These are phyloP conservation scores for Saururus chinensis DNA, from an alignment of 164 flowering plant genomes.

Conservation along the genomic window DNA sequence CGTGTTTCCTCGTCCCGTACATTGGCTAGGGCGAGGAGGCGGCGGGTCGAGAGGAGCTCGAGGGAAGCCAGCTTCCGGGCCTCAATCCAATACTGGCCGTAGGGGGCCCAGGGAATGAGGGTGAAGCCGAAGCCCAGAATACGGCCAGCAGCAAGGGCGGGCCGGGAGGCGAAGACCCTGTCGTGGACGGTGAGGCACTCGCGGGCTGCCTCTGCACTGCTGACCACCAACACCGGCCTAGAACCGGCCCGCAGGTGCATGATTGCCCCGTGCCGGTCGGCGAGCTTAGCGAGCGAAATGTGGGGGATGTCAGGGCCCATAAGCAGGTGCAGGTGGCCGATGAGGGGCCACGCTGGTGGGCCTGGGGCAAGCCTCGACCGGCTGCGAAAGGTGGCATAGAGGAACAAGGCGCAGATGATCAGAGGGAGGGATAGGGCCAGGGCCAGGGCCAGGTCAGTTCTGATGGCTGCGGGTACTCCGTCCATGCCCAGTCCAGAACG, in stretches of 20 bases:
- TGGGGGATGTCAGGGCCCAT: not conserved
- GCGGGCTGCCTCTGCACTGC: not conserved
- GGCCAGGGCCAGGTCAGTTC: too few relatives aligned
- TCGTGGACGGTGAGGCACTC: slow-evolving; percentile 4
- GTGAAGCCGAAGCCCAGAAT: not conserved
- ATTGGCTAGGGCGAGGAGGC: not conserved
- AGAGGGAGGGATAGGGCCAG: too few relatives aligned
- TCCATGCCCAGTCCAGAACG: too few relatives aligned
- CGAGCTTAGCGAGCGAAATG: not conserved
- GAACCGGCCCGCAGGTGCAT: not conserved
- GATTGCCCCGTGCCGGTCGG: slow-evolving; percentile 1
- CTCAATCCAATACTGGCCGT: slow-evolving; percentile 2
- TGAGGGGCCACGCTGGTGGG: not conserved
- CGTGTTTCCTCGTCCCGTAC: not conserved
- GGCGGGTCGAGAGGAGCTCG: slow-evolving; percentile 3
- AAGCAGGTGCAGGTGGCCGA: slow-evolving; percentile 4
- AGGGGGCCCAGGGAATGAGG: not conserved
- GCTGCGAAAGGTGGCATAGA: too few relatives aligned
- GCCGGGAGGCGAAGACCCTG: slow-evolving; percentile 1
- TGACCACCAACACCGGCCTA: not conserved
- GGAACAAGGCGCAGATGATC: too few relatives aligned
- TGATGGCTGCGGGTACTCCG: too few relatives aligned
- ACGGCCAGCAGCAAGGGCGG: not conserved
- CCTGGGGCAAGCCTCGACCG: not conserved
- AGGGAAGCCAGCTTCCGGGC: not conserved